Conservation (phyloP, 257 asterid genomes). For the Nicotiana sylvestris region DNA sequence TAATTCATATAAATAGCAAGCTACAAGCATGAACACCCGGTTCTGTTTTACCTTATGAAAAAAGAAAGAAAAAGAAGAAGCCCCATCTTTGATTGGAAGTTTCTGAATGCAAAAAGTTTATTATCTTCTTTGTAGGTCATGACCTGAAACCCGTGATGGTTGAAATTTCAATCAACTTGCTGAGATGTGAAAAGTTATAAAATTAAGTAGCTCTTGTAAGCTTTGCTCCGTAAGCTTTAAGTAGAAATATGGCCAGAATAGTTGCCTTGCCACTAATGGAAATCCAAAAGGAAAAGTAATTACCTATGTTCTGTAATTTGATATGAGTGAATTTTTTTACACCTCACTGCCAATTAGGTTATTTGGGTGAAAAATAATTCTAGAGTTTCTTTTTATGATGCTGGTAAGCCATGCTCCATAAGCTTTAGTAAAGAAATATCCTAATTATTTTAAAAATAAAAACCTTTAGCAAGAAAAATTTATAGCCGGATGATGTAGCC, state of each 20-base stretch:
- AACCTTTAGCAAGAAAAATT: not conserved
- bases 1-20: not conserved
- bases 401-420: not conserved
- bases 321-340: not conserved
- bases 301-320: not conserved
- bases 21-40: not conserved
- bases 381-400: not conserved
- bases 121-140: not conserved
- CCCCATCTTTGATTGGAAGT: not conserved
- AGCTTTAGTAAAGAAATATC: not conserved
- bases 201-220: not conserved
- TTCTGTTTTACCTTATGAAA: not conserved
- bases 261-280: not conserved
- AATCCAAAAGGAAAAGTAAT: not conserved
- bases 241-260: not conserved
- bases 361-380: not conserved
- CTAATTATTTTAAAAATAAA: no score
- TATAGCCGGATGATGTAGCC: not conserved
- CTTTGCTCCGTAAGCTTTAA: not conserved
- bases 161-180: not conserved
- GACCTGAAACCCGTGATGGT: not conserved
- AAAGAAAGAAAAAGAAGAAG: no score
- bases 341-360: constrained; percentile 1
- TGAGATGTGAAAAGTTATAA: not conserved
- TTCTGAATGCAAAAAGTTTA: no score